Evolutionary conservation across 2,329 filamentous ascomycete species (phyloP).

Genomic region (Penicillium polonicum): DNA sequence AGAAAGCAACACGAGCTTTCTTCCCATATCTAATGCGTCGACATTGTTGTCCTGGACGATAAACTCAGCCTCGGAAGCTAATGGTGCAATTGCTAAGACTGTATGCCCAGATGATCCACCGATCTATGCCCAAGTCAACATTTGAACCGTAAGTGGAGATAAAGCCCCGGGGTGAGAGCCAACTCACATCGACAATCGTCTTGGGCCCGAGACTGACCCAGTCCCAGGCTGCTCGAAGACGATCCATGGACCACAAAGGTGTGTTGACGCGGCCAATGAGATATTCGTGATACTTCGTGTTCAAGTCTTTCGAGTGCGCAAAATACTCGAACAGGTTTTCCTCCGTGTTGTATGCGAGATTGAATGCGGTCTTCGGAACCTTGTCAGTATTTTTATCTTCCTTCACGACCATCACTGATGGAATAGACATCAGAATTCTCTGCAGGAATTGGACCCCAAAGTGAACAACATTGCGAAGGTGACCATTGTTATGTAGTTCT

Average conservation of each 20-base stretch:
- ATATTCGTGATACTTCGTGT: background rate
- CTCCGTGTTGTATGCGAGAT: background rate
- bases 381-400: background rate
- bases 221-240: conserved; percentile 6
- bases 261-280: background rate
- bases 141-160: too few relatives aligned
- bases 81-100: background rate
- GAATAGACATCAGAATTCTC: background rate
- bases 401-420: background rate
- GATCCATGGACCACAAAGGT: conserved; percentile 6
- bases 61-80: background rate
- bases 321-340: conserved; percentile 6
- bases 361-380: background rate
- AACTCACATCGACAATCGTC: conserved; percentile 13
- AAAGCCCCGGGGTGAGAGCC: background rate
- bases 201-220: conserved; percentile 6
- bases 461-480: background rate
- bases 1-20: background rate
- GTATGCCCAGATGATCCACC: conserved; percentile 1
- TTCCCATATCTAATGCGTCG: background rate
- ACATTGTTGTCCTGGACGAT: background rate
- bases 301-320: background rate
- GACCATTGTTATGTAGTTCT: background rate
- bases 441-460: background rate
- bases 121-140: background rate